phyloP scores from a whole-genome alignment of 768 basidiomycete genomes.

The Panaeolus cyanescens region DNA sequence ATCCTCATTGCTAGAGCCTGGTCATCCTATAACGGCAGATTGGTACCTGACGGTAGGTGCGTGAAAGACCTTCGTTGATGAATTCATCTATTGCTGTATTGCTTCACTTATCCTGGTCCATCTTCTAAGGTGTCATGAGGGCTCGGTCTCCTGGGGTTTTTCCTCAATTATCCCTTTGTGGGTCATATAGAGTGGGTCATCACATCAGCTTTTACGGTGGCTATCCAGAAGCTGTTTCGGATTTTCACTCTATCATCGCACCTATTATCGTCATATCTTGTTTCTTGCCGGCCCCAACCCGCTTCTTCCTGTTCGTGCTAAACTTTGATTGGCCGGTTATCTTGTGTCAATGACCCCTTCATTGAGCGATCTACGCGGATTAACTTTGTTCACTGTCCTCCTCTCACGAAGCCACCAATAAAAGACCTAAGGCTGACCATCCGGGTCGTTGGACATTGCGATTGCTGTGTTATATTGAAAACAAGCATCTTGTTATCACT shows the following conservation, averaged over 20 bases:
- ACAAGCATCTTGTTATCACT: slow-evolving; percentile 1
- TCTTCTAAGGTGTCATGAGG: neutral
- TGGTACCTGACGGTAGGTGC: neutral
- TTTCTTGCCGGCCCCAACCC: neutral
- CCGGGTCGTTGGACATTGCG: neutral
- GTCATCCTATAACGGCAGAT: neutral
- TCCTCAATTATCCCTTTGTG: neutral
- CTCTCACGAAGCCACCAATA: slow-evolving; percentile 2
- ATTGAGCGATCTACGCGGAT: neutral
- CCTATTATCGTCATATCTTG: neutral
- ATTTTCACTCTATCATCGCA: neutral
- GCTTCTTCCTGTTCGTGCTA: neutral
- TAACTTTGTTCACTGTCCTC: neutral
- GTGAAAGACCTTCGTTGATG: neutral
- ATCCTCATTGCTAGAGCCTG: neutral
- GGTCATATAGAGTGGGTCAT: neutral
- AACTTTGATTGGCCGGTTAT: neutral
- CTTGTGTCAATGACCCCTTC: neutral
- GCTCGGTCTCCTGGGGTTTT: neutral
- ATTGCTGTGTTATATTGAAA: neutral
- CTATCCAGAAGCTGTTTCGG: neutral
- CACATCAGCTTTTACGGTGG: neutral
- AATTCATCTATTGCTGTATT: neutral
- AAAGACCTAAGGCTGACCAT: neutral
- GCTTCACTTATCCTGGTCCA: slow-evolving; percentile 1